Evolutionary conservation across 2,329 filamentous ascomycete genomes (phyloP).

Genomic region (Fusarium tjaetaba): DNA sequence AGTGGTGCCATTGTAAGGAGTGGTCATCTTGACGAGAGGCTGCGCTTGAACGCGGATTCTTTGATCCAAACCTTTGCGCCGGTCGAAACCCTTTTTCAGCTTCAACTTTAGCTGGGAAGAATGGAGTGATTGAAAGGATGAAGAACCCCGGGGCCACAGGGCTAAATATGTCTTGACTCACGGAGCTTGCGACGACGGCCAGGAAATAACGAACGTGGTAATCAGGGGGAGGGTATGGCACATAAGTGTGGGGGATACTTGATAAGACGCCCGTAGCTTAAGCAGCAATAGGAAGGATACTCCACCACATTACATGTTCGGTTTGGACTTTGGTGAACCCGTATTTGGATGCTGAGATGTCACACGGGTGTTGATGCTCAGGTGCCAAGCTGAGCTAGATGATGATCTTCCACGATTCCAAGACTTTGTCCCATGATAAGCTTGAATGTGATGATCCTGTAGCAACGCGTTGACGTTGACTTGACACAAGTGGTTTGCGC

Average conservation of each 20-base stretch:
- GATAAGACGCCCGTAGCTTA: slow-evolving; percentile 41
- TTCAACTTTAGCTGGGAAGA: slow-evolving; percentile 24
- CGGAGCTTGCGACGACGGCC: slow-evolving; percentile 12
- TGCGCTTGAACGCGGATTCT: slow-evolving; percentile 20
- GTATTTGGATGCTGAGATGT: background rate
- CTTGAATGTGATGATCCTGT: background rate
- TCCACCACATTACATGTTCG: slow-evolving; percentile 8
- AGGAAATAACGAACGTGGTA: slow-evolving; percentile 9
- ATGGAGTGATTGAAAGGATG: slow-evolving; percentile 22
- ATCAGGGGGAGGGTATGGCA: slow-evolving; percentile 33
- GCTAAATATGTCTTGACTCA: slow-evolving; percentile 33
- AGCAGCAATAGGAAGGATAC: slow-evolving; percentile 20
- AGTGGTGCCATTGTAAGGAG: slow-evolving; percentile 61
- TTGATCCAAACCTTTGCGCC: slow-evolving; percentile 9
- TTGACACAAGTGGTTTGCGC: background rate
- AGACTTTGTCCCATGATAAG: background rate
- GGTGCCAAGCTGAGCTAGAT: slow-evolving; percentile 27
- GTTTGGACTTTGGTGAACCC: background rate
- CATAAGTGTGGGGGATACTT: slow-evolving; percentile 39
- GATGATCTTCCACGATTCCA: slow-evolving; percentile 3
- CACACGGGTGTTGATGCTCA: background rate
- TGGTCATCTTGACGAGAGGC: slow-evolving; percentile 42
- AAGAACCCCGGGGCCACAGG: slow-evolving; percentile 24
- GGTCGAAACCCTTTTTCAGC: slow-evolving; percentile 7
- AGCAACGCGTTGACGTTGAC: background rate